Base-by-base conservation (phyloP, 441 rosid species). In the Gossypium davidsonii region DNA sequence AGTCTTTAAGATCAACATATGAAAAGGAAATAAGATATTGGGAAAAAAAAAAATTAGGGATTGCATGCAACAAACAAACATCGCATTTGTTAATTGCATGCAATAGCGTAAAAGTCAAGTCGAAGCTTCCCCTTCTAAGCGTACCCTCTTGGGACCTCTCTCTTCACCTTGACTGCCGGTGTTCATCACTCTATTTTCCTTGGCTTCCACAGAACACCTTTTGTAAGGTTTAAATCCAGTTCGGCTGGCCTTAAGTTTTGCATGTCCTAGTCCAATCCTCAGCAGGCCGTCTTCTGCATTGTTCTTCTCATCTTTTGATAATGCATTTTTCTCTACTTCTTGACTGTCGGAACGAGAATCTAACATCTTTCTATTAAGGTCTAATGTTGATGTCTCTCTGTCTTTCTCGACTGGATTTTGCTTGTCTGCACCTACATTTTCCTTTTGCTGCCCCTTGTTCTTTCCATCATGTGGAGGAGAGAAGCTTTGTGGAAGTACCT, bases 191-290 rank as follows among this genome's bases (percentile, higher is more conserved):
- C 80, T 89, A 78, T 77, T 84, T 73, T 94, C 97, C 73, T 77
- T 91, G 56, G 92, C 94, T 86, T 94, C 98, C 78, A 88, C 63
- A 0, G 96, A 88, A 79, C 96, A 94, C 81, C 98, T 87, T 83
- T 92, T 94, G 87, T 94, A 94, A 46, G 99, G 99, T 72, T 92
- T 94, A 76, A 94, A 94, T 72, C 99, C 97, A 31, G 94, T 90
- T 68, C 88, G 85, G 55, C 84, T 79, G 31, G 85, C 79, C 85
- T 84, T 86, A 12, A 87, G 82, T 66, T 81, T 91, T 75, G 78
- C 89, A 63, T 78, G 72, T 79, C 85, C 90, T 44, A 90, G 85
- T 59, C 94, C 93, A 8, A 90, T 77, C 14, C 88, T 85, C 71
- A 84, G 85, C 51, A 87, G 82, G 53, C 83, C 86, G 46, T 70